Base-by-base conservation (phyloP, 768 basidiomycete genomes). In the Phallus indusiatus region DNA sequence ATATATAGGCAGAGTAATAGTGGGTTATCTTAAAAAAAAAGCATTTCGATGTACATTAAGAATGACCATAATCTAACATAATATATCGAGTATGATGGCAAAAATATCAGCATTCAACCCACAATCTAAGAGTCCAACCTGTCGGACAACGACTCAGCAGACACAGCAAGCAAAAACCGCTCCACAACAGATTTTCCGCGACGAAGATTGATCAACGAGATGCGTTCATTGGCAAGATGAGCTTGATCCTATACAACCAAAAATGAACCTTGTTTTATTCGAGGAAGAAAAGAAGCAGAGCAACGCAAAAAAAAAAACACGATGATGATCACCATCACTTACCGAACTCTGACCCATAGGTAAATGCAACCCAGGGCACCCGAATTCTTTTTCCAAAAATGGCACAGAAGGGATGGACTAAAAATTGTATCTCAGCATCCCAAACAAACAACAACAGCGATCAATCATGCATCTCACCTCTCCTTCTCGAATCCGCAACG, bases 361-460 rank as follows among this genome's bases (percentile, higher is more conserved):
- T 1, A 99, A 78, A 72, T 99, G 96, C 11, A 98, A 77, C 18
- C 92, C 92, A 53, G 84, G 87, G 56, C 93, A 96, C 0, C 78
- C 75, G 64, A 99, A 95, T 68, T 86, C 84, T 64, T 93, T 92
- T 71, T 99, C 96, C 1, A 99, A 76, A 71, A 85, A 94, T 0
- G 94, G 95, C 0, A 98, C 82, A 1, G 91, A 91, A 4, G 96
- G 96, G 55, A 97, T 93, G 6, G 91, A 92, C 92, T 94, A 64
- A 47, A 10, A 18, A 47, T 17, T 8, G n/a, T 51, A 28, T 7
- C n/a, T n/a, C 2, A 28, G 4, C 28, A 3, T 7, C 2, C 2
- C 7, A 28, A 49, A 48, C 14, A 42, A 53, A 18, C 21, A 16
- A 18, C 36, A n/a, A 11, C 28, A 36, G 18, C 78, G 4, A 84